Conservation (phyloP, 371 early-diverging fungal species). For the Mucor velutinosus region DNA sequence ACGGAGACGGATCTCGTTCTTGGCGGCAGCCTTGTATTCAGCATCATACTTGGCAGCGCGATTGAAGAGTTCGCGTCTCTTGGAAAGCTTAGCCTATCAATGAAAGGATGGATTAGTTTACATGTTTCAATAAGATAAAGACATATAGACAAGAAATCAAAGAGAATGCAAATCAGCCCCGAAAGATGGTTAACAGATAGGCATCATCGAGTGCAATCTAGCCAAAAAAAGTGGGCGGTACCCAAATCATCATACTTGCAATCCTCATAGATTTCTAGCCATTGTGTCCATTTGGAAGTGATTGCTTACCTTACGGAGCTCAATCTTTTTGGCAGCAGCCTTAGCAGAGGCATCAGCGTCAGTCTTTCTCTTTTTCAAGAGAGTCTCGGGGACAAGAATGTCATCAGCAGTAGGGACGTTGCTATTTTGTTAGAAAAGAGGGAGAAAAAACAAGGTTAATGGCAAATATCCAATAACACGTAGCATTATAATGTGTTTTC, state of each 20-base stretch:
- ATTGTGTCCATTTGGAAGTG: background rate
- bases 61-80: constrained; percentile 96
- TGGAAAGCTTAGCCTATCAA: constrained; percentile 71
- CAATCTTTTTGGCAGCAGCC: constrained; percentile 64
- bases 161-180: constrained; percentile 56
- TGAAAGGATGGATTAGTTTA: background rate
- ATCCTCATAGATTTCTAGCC: background rate
- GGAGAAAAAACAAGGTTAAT: constrained; percentile 7
- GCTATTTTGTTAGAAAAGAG: constrained; percentile 26
- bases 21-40: constrained; percentile 92
- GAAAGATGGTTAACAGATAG: constrained; percentile 71
- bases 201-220: constrained; percentile 56
- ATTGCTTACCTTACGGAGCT: constrained; percentile 65
- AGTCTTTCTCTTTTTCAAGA: constrained; percentile 96
- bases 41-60: constrained; percentile 96
- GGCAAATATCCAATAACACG: constrained; percentile 6
- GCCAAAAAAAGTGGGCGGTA: constrained; percentile 21
- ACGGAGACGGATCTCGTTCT: constrained; percentile 84
- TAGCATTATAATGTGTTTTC: background rate
- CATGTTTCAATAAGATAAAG: background rate
- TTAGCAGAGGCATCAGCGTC: constrained; percentile 83
- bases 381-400: constrained; percentile 91
- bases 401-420: constrained; percentile 66
- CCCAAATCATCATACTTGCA: constrained; percentile 24
- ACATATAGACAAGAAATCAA: background rate